A percentile compares a stretch with the other conserved stretches of the same genome.
These are phyloP conservation scores for Chytriomyces hyalinus DNA, from an alignment of 192 early-diverging fungal species.

Conservation along the genomic window DNA sequence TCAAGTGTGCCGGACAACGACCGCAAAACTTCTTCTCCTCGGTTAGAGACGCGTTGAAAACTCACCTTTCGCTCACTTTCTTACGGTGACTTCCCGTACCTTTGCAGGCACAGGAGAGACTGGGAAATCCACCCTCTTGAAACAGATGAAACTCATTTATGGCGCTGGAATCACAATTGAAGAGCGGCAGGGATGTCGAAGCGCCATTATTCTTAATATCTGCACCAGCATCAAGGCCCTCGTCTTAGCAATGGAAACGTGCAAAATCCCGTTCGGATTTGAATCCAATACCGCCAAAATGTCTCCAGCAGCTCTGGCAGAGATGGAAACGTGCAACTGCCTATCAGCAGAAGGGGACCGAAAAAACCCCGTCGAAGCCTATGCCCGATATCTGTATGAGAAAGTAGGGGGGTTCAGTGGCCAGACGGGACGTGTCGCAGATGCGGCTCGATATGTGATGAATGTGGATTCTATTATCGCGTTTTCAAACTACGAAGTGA, in stretches of 20 bases:
- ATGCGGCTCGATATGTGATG: not conserved
- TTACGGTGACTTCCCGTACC: not conserved
- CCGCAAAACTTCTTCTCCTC: conserved; percentile 89
- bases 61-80: not conserved
- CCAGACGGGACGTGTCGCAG: not conserved
- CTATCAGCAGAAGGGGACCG: conserved; percentile 10
- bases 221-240: conserved; percentile 32
- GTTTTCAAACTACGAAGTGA: conserved; percentile 79
- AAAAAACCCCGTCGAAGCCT: not conserved
- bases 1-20: conserved; percentile 77
- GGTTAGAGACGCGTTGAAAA: conserved; percentile 30
- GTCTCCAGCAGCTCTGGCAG: conserved; percentile 62
- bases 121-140: conserved; percentile 49
- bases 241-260: conserved; percentile 34
- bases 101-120: conserved; percentile 43
- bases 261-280: conserved; percentile 26
- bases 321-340: conserved; percentile 69
- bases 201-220: conserved; percentile 40
- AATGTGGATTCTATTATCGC: conserved; percentile 65
- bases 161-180: conserved; percentile 35
- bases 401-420: not conserved
- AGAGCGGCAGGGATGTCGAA: conserved; percentile 37
- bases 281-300: conserved; percentile 36
- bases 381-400: not conserved
- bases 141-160: conserved; percentile 49